Evolutionary conservation across 129 eudicot species (phyloP), one percentile per base, ranked within the genome.

Genomic region (Flaveria ramosissima): DNA sequence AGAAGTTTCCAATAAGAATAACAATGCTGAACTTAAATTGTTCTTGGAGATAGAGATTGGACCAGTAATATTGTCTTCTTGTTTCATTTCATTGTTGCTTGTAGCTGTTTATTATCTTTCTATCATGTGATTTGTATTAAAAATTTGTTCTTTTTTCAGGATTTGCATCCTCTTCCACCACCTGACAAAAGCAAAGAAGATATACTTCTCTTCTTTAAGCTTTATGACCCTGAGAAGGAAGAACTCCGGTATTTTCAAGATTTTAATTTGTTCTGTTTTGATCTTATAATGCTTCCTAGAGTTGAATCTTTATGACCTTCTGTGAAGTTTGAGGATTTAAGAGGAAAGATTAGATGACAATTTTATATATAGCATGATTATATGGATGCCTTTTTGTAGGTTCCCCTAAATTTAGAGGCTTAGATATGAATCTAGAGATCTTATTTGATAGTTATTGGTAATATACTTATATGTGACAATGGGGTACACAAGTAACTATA

Each of bases 181-280:
- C 96, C 89, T 52, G 99, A 85, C 64, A 91, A 89, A 67, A 91
- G 76, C 68, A 94, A 91, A 81, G 99, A 94, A n/a, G 99, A 94
- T 78, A 86, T 94, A 71, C 87, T 94, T 50, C 93, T 94, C 39
- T 94, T 94, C 83, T 94, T 94, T 74, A 94, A 94, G 87, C 92
- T 87, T 81, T 94, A 91, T 73, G 92, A 94, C 82, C 97, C 96
- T 7, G 86, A 79, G 84, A 94, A 89, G 78, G 97, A 91, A 89
- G 97, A 94, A 84, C 96, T 94, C 10, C 85, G 97, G 99, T 91
- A 87, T 77, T 51, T 78, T 52, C 50, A 41, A 62, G 50, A 45
- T 41, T 56, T 52, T 39, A 39, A 32, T 69, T 48, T 23, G 19
- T 70, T 47, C 39, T 41, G 2, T 48, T 36, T 60, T 39, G 23